A percentile compares a stretch with the other conserved stretches of the same genome.
Evolutionary conservation across 73 alveolate genomes (phyloP).

Genomic region (Chromera velia): DNA sequence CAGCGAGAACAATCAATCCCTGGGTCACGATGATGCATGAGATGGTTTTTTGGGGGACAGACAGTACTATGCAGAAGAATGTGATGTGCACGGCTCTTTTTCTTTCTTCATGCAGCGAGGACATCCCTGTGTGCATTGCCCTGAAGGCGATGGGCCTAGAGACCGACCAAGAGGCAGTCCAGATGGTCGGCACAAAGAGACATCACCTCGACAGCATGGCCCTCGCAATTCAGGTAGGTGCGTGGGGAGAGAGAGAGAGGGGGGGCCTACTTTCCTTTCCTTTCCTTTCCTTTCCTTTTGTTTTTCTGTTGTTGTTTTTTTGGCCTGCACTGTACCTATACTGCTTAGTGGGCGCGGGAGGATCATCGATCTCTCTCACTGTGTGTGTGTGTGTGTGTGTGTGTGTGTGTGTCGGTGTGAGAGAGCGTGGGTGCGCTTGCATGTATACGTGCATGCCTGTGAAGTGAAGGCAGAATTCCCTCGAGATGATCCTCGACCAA

Average conservation of each 20-base stretch:
- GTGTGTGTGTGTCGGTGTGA: not conserved
- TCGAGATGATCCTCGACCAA: no score
- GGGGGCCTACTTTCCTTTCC: no score
- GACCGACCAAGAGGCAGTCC: constrained; percentile 90
- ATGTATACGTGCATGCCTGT: no score
- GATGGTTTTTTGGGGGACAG: no score
- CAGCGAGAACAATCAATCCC: constrained; percentile 63
- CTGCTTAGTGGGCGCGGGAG: no score
- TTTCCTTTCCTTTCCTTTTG: no score
- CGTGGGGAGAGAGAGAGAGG: no score
- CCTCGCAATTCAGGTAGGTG: not conserved
- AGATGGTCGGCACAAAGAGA: constrained; percentile 52
- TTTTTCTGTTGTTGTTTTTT: no score
- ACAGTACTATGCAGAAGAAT: no score
- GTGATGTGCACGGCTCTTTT: constrained; percentile 45
- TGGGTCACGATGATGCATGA: constrained; percentile 72
- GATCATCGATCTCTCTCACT: not conserved
- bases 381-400: constrained; percentile 12
- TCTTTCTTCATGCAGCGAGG: constrained; percentile 72
- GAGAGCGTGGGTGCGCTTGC: no score
- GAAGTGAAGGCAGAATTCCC: no score
- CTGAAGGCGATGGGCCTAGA: constrained; percentile 93
- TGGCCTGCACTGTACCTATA: no score
- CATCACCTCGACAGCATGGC: not conserved
- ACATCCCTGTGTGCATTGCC: constrained; percentile 79